Percentiles rank a stretch among this genome's conserved stretches.
Conservation (phyloP, 805 yeast genomes). For the Saturnispora gosingensis region DNA sequence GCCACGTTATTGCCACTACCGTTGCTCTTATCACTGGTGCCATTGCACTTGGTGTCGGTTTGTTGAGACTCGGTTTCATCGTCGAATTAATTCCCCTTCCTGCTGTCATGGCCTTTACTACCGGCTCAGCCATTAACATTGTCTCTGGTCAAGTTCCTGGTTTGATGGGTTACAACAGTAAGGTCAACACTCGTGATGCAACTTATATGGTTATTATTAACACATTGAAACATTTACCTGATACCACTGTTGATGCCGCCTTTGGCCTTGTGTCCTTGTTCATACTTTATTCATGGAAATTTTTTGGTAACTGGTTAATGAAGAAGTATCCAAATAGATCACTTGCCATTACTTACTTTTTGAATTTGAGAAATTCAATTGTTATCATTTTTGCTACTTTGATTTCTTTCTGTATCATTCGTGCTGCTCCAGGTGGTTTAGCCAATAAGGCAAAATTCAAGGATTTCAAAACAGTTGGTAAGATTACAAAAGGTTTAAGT, state of each 20-base stretch:
- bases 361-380: constrained; percentile 73
- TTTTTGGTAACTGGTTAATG: constrained; percentile 47
- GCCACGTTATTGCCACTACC: constrained; percentile 71
- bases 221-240: constrained; percentile 60
- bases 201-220: constrained; percentile 63
- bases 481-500: constrained; percentile 73
- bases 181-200: constrained; percentile 63
- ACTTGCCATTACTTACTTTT: constrained; percentile 52
- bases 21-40: constrained; percentile 78
- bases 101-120: constrained; percentile 90
- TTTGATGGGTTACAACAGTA: constrained; percentile 62
- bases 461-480: constrained; percentile 57
- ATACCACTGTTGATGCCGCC: constrained; percentile 73
- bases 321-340: constrained; percentile 54
- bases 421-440: constrained; percentile 30
- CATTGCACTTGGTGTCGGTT: constrained; percentile 73
- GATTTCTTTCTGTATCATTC: constrained; percentile 67
- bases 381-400: constrained; percentile 75
- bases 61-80: constrained; percentile 77
- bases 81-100: constrained; percentile 85
- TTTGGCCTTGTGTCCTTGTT: constrained; percentile 74
- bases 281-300: constrained; percentile 67
- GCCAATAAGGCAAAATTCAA: constrained; percentile 3
- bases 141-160: constrained; percentile 80
- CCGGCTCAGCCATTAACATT: constrained; percentile 85